phyloP scores from a whole-genome alignment of 306 rosid species.

The Ochetophila trinervis region DNA sequence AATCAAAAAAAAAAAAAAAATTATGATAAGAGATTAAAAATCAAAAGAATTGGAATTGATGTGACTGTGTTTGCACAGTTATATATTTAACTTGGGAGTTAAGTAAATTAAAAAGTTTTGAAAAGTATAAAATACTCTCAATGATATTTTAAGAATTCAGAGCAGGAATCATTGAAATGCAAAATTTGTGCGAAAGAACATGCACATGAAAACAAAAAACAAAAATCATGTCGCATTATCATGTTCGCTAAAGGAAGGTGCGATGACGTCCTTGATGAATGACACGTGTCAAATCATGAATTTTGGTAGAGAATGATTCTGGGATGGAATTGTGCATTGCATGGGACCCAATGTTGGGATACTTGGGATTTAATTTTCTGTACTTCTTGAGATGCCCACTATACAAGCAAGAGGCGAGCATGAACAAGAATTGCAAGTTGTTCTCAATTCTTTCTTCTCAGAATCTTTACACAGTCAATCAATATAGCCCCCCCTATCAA shows the following conservation, averaged over 20 bases:
- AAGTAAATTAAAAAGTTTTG: too few species aligned
- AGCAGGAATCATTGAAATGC: too few species aligned
- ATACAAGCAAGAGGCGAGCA: neutral
- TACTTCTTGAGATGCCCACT: too few species aligned
- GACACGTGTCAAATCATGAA: conserved; percentile 19
- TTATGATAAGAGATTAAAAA: too few species aligned
- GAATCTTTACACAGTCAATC: conserved; percentile 8
- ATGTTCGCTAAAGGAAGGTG: neutral
- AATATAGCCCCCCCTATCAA: conserved; percentile 6
- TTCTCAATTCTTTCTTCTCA: conserved; percentile 1
- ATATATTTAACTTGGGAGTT: too few species aligned
- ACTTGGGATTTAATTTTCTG: neutral
- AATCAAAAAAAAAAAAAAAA: too few species aligned
- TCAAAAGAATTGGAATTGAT: too few species aligned
- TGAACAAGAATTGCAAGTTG: neutral
- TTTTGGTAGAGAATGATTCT: neutral
- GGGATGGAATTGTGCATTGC: neutral
- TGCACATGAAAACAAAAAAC: neutral
- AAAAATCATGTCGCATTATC: neutral
- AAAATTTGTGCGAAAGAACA: neutral
- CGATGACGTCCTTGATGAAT: neutral
- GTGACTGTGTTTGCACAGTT: too few species aligned
- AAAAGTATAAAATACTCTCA: too few species aligned
- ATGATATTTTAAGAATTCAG: too few species aligned
- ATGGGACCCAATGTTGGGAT: conserved; percentile 10